Percentiles rank a stretch among this genome's conserved stretches.
Conservation (phyloP, 2,329 filamentous ascomycete genomes). For the Meredithiella fracta region DNA sequence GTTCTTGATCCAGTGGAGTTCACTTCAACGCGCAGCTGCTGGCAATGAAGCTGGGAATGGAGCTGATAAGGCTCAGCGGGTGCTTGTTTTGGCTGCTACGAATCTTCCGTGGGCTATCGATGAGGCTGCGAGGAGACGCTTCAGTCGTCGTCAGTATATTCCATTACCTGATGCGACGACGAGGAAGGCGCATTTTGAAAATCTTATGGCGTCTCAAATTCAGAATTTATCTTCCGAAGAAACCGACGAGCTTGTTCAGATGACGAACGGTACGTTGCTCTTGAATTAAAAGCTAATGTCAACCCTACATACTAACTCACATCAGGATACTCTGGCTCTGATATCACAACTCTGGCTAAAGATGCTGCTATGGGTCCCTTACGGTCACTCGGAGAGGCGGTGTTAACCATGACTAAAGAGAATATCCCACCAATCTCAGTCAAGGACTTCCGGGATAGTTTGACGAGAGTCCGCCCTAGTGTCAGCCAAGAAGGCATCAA, state of each 20-base stretch:
- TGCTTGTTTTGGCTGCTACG: constrained; percentile 85
- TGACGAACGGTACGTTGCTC: constrained; percentile 61
- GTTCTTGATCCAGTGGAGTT: constrained; percentile 94
- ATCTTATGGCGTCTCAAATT: constrained; percentile 71
- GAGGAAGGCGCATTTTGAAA: constrained; percentile 60
- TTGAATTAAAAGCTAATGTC: too few relatives aligned
- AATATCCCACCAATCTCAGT: constrained; percentile 78
- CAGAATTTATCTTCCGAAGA: constrained; percentile 59
- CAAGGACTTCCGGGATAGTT: constrained; percentile 67
- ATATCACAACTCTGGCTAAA: constrained; percentile 91
- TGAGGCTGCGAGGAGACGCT: constrained; percentile 77
- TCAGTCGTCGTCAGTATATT: constrained; percentile 90
- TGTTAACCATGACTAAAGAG: constrained; percentile 85
- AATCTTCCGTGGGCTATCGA: constrained; percentile 97
- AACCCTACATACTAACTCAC: constrained; percentile 9
- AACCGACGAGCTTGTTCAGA: constrained; percentile 52
- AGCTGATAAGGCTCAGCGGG: constrained; percentile 62
- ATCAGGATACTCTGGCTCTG: constrained; percentile 86
- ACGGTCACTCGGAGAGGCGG: constrained; percentile 71
- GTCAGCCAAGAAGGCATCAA: constrained; percentile 73
- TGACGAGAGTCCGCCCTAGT: constrained; percentile 73
- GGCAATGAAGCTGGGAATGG: constrained; percentile 38
- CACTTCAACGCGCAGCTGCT: constrained; percentile 67
- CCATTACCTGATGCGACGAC: constrained; percentile 77
- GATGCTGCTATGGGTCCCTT: constrained; percentile 96